Evolutionary conservation across 257 asterid species (phyloP).

Genomic region (Solanum ossicruentum): DNA sequence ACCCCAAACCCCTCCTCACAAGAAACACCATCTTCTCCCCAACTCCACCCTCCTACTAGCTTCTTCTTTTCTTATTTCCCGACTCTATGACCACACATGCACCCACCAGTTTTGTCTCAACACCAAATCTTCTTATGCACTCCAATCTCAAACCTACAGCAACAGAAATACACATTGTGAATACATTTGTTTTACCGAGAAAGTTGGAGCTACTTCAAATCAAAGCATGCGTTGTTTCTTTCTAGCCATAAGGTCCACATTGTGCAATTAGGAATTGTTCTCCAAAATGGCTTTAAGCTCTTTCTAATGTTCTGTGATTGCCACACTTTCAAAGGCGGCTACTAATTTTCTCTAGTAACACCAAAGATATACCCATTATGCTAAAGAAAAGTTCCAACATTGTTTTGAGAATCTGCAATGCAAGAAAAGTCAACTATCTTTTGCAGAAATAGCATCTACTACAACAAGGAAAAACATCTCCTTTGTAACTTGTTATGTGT

Average conservation of each 20-base stretch:
- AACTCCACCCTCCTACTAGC: neutral
- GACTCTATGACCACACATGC: neutral
- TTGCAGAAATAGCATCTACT: neutral
- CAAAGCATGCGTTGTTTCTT: neutral
- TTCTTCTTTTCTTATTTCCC: neutral
- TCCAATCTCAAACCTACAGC: neutral
- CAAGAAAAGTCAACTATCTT: neutral
- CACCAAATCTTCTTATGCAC: neutral
- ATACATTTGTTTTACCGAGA: neutral
- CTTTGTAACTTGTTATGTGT: neutral
- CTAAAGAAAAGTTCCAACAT: neutral
- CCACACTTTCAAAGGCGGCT: neutral
- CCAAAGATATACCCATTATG: neutral
- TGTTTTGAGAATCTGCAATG: neutral
- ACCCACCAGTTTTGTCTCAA: neutral
- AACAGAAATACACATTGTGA: neutral
- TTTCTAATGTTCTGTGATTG: neutral
- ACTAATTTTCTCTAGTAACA: neutral
- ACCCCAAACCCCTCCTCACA: neutral
- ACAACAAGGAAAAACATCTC: neutral
- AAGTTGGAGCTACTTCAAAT: neutral
- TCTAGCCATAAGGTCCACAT: neutral
- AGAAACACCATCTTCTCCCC: neutral
- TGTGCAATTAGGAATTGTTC: neutral
- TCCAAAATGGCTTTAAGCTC: neutral